Percentiles rank a stretch among this genome's conserved stretches.
Evolutionary conservation across 176 grass and related monocot species (phyloP).

Genomic region (Hordeum marinum): DNA sequence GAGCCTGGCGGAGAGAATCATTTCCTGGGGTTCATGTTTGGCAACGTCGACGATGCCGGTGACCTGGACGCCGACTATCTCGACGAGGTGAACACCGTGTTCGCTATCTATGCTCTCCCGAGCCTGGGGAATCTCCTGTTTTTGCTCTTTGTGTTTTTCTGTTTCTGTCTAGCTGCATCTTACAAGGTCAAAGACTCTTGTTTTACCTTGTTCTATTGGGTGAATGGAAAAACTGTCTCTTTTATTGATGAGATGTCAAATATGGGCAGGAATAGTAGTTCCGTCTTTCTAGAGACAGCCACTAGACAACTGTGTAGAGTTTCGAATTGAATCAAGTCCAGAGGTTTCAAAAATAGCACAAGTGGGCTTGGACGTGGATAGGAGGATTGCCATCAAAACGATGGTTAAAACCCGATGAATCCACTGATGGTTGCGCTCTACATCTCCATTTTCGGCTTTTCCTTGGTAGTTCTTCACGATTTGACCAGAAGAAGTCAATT

Average conservation of each 20-base stretch:
- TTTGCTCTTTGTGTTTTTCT: conserved; percentile 5
- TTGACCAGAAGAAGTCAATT: conserved; percentile 22
- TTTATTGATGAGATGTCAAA: background rate
- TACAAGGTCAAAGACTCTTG: background rate
- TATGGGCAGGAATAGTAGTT: background rate
- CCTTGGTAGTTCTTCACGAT: background rate
- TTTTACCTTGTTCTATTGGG: background rate
- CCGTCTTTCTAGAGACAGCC: background rate
- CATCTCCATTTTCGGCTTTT: background rate
- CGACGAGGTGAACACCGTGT: conserved; percentile 56
- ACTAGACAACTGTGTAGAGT: background rate
- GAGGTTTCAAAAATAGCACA: background rate
- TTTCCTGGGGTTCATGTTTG: conserved; percentile 95
- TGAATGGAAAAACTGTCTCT: background rate
- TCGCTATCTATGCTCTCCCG: background rate
- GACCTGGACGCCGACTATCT: conserved; percentile 97
- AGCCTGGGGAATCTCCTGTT: background rate
- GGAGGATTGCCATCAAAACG: background rate
- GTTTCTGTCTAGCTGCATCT: background rate
- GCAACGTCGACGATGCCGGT: conserved; percentile 93
- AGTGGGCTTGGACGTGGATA: background rate
- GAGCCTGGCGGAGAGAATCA: conserved; percentile 63
- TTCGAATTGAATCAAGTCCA: background rate
- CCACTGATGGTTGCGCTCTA: background rate
- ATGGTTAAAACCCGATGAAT: background rate